Evolutionary conservation across 352 stramenopile genomes (phyloP).

Genomic region (Phytophthora syringae): DNA sequence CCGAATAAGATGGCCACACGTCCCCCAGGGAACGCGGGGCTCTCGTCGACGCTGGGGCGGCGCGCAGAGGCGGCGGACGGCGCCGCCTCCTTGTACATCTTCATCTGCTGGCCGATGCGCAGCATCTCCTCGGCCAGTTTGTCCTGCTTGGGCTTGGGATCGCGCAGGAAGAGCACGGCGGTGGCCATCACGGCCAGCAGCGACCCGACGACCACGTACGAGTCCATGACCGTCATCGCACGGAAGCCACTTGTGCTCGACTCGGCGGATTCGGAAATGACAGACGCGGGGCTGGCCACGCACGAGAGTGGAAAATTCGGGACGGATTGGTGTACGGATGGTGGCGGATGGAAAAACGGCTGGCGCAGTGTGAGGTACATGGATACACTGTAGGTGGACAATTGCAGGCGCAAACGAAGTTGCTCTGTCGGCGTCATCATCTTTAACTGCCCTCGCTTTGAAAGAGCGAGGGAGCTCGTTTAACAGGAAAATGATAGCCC

Average conservation of each 20-base stretch:
- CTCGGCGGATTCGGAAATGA: slow-evolving; percentile 28
- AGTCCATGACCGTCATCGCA: slow-evolving; percentile 41
- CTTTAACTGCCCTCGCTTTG: no score
- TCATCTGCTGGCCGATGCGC: slow-evolving; percentile 81
- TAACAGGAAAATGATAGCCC: no score
- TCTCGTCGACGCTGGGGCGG: slow-evolving; percentile 40
- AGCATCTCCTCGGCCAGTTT: slow-evolving; percentile 74
- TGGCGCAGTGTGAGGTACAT: background rate
- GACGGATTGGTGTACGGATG: slow-evolving; percentile 3
- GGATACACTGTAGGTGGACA: no score
- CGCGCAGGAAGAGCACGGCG: slow-evolving; percentile 65
- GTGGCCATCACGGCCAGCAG: slow-evolving; percentile 70
- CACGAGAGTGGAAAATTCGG: slow-evolving; percentile 3
- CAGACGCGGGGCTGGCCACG: background rate
- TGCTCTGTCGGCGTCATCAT: no score
- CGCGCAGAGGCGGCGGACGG: background rate
- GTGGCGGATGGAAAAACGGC: slow-evolving; percentile 7
- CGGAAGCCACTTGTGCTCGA: background rate
- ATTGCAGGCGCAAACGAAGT: no score
- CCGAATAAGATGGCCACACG: slow-evolving; percentile 95
- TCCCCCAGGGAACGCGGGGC: slow-evolving; percentile 60
- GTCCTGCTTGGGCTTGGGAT: slow-evolving; percentile 61
- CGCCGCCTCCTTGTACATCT: slow-evolving; percentile 78
- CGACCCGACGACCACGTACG: slow-evolving; percentile 74
- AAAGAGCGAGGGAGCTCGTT: no score